phyloP scores from a whole-genome alignment of 2,329 filamentous ascomycete species.

The Atkinsonella hypoxylon region DNA sequence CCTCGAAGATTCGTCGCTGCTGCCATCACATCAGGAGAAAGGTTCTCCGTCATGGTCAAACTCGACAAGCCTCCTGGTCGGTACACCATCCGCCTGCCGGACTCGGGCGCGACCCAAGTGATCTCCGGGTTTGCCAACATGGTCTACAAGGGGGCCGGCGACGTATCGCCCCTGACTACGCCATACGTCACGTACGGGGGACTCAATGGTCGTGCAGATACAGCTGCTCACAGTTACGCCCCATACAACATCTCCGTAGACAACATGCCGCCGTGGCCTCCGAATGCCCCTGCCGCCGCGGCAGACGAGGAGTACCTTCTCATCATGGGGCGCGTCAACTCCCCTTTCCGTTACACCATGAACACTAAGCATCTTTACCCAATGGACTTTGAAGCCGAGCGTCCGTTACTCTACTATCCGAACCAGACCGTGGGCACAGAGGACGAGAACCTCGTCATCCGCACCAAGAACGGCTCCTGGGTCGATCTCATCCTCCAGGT shows the following conservation, averaged over 20 bases:
- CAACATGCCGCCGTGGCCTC: conserved; percentile 1
- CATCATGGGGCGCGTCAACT: too few species aligned
- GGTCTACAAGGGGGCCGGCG: not conserved
- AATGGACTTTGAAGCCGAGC: not conserved
- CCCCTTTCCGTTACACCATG: too few species aligned
- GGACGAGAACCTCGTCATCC: conserved; percentile 6
- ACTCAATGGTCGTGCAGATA: too few species aligned
- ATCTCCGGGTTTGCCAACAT: conserved; percentile 1
- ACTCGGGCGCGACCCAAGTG: conserved; percentile 12
- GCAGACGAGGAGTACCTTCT: too few species aligned
- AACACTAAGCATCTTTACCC: too few species aligned
- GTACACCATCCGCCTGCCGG: conserved; percentile 23
- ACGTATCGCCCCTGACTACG: too few species aligned
- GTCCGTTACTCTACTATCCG: conserved; percentile 5
- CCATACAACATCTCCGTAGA: too few species aligned
- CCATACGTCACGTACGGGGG: too few species aligned
- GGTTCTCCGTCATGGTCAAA: conserved; percentile 28
- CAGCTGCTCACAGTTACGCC: too few species aligned
- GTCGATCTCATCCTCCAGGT: conserved; percentile 22
- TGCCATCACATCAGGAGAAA: conserved; percentile 19
- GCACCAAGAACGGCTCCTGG: conserved; percentile 21
- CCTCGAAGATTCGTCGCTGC: conserved; percentile 17
- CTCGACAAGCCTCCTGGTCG: conserved; percentile 22
- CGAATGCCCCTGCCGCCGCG: not conserved
- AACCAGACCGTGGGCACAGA: not conserved